Evolutionary conservation across 257 asterid genomes (phyloP), one percentile per base, ranked within the genome.

Genomic region (Solanum chiquidenum): DNA sequence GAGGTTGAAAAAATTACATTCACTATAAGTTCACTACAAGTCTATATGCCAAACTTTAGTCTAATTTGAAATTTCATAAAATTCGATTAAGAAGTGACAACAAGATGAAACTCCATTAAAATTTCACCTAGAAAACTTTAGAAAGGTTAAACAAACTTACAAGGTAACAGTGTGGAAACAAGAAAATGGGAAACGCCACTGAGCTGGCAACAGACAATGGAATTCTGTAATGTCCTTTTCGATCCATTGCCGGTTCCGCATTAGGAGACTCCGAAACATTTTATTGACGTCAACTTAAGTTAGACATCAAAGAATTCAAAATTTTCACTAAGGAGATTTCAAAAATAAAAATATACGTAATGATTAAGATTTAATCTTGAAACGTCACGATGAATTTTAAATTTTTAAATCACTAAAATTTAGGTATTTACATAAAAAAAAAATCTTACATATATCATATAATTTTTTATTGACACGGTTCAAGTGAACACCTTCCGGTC

Each of bases 241-340:
- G 27, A 18, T 34, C 29, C 68, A 29, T 27, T 80, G 27, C 85
- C 29, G 29, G 11, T 44, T 44, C 66, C 40, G 25, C 40, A 16
- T 27, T 46, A 37, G 1, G 27, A 27, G 25, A 42, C 38, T 27
- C 10, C 55, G 37, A 44, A 46, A 1, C 16, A 9, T 13, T 46
- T 29, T 80, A 80, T 80, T 77, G 60, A 25, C 84, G 5, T 25
- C 6, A 25, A 38, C 35, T 42, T 77, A 12, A 25, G 14, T 9
- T 62, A 62, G 18, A 62, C 31, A 23, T n/a, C 0, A 0, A 3
- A 9, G 14, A 11, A 62, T 62, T 23, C 3, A 23, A 10, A 1
- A 62, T 23, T 23, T 23, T 23, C 29, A 23, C 3, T 3, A 9
- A 60, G 9, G 9, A 60, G 0, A 0, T 21, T 60, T 0, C 0